These are phyloP conservation scores for Tuber brumale DNA, from an alignment of 495 filamentous ascomycete genomes.

Conservation along the genomic window DNA sequence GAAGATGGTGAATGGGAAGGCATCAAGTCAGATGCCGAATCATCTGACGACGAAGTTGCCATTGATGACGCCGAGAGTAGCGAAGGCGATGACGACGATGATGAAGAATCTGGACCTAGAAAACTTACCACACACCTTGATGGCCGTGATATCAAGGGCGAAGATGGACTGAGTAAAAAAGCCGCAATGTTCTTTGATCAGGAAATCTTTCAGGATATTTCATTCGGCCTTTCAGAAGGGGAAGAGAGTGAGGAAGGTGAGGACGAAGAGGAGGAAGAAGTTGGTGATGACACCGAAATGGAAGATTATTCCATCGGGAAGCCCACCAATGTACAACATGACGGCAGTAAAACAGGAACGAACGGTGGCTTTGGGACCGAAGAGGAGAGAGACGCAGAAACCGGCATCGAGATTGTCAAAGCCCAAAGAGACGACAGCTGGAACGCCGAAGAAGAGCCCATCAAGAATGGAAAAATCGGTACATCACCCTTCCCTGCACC, in stretches of 20 bases:
- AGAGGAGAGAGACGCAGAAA: slow-evolving; percentile 38
- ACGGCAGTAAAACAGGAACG: slow-evolving; percentile 41
- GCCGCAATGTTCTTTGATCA: slow-evolving; percentile 89
- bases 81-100: slow-evolving; percentile 52
- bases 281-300: slow-evolving; percentile 40
- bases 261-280: slow-evolving; percentile 52
- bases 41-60: slow-evolving; percentile 50
- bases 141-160: slow-evolving; percentile 44
- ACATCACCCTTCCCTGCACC: slow-evolving; percentile 22
- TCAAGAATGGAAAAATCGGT: slow-evolving; percentile 63
- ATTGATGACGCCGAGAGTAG: slow-evolving; percentile 52
- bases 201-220: slow-evolving; percentile 83
- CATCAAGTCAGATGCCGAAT: slow-evolving; percentile 63
- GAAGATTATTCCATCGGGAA: slow-evolving; percentile 31
- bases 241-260: slow-evolving; percentile 47
- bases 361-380: slow-evolving; percentile 48
- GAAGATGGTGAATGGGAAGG: slow-evolving; percentile 88
- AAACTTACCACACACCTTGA: slow-evolving; percentile 52
- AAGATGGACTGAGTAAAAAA: slow-evolving; percentile 64
- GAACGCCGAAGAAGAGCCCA: slow-evolving; percentile 62
- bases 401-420: slow-evolving; percentile 54
- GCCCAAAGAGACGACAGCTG: slow-evolving; percentile 55
- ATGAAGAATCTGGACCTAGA: slow-evolving; percentile 41
- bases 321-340: slow-evolving; percentile 47
- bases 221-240: slow-evolving; percentile 47